Conservation (phyloP, 441 rosid genomes). For the Brassica balearica region DNA sequence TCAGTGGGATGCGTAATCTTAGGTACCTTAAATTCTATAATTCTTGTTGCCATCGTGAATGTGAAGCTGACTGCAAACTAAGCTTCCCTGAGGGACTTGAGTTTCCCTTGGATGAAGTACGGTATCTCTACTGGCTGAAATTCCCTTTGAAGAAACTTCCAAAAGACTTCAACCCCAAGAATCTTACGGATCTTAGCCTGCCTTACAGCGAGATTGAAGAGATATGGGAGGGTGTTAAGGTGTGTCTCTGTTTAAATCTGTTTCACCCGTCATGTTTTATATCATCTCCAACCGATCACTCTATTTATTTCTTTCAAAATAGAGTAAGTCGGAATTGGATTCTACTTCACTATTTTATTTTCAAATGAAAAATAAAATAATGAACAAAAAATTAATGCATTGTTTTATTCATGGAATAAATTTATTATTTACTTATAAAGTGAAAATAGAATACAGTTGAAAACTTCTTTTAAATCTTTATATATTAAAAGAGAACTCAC, state of each 20-base stretch:
- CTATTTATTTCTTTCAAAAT: no score
- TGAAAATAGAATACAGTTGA: no score
- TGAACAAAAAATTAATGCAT: no score
- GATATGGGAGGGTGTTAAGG: conserved; percentile 31
- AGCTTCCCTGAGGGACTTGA: conserved; percentile 15
- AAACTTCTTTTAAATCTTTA: no score
- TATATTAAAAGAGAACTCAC: no score
- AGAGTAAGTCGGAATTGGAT: no score
- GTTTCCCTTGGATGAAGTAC: neutral
- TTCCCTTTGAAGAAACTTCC: conserved; percentile 25
- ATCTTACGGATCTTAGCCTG: conserved; percentile 25
- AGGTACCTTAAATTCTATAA: conserved; percentile 17
- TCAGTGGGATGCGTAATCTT: conserved; percentile 12
- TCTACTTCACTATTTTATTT: no score
- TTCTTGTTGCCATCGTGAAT: conserved; percentile 14
- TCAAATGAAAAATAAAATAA: no score
- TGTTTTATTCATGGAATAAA: no score
- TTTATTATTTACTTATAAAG: no score
- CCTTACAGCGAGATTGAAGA: conserved; percentile 25
- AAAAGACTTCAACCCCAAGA: neutral
- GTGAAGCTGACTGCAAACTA: neutral
- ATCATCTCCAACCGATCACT: no score
- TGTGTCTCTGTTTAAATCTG: neutral
- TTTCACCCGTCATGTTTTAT: neutral
- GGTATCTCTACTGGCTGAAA: conserved; percentile 24